A percentile compares a stretch with the other conserved stretches of the same genome.
Evolutionary conservation across 2,329 filamentous ascomycete genomes (phyloP).

Genomic region (Colletotrichum echinochloae): DNA sequence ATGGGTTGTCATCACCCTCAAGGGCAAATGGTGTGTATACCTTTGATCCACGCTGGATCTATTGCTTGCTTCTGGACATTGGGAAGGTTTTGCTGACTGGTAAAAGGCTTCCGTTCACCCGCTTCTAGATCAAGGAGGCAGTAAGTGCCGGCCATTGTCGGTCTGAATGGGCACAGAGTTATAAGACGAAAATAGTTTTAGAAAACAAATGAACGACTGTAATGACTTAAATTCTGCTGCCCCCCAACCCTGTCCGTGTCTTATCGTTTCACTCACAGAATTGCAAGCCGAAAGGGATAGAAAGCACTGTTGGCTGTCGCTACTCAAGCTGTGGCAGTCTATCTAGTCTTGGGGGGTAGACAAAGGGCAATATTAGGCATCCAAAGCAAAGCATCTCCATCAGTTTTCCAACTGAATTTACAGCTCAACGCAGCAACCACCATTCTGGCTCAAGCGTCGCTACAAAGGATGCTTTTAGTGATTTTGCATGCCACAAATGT

Average conservation of each 20-base stretch:
- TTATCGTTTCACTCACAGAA: not conserved
- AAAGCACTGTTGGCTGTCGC: not conserved
- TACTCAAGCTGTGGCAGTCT: not conserved
- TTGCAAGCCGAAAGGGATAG: not conserved
- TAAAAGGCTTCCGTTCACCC: constrained; percentile 52
- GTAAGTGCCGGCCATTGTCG: not conserved
- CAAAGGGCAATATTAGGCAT: not conserved
- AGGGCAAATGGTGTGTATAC: constrained; percentile 86
- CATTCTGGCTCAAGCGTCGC: too few species aligned
- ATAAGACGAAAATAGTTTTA: not conserved
- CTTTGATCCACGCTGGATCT: constrained; percentile 48
- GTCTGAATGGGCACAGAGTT: not conserved
- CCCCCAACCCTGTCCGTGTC: not conserved
- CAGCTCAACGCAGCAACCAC: not conserved
- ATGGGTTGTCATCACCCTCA: constrained; percentile 87
- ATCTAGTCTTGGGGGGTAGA: not conserved
- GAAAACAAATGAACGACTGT: not conserved
- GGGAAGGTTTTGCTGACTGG: constrained; percentile 18
- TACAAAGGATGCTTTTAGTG: not conserved
- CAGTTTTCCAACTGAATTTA: not conserved
- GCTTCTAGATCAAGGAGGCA: constrained; percentile 46
- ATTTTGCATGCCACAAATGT: not conserved
- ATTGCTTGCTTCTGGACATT: not conserved
- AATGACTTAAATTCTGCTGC: too few species aligned
- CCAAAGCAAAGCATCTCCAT: not conserved